These are phyloP conservation scores for Sequoiadendron giganteum DNA, from an alignment of 75 land plant genomes.

Conservation along the genomic window DNA sequence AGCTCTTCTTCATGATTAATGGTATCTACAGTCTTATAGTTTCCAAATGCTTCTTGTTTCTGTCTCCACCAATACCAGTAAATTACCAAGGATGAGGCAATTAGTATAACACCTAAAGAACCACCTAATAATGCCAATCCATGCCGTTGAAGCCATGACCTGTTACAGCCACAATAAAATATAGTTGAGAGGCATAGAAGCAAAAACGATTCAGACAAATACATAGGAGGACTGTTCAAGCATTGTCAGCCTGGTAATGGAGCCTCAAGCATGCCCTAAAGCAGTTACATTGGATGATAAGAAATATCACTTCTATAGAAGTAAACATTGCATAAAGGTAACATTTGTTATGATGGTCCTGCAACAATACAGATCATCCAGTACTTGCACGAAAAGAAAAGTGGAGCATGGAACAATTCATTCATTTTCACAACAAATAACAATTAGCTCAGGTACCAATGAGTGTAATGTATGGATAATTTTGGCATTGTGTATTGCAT, in stretches of 20 bases:
- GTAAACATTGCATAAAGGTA: neutral
- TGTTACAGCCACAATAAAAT: neutral
- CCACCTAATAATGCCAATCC: neutral
- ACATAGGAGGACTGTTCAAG: neutral
- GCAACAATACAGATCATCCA: neutral
- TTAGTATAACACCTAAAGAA: neutral
- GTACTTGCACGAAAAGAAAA: neutral
- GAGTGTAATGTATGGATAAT: neutral
- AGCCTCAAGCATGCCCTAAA: neutral
- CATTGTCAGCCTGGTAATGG: neutral
- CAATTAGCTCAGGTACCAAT: neutral
- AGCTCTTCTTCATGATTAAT: constrained; percentile 10
- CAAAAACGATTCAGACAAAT: neutral
- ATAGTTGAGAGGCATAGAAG: neutral
- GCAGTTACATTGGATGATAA: neutral
- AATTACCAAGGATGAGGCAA: neutral
- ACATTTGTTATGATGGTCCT: neutral
- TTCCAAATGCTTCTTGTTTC: constrained; percentile 11
- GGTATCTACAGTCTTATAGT: constrained; percentile 10
- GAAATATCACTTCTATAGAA: neutral
- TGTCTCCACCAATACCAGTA: constrained; percentile 12
- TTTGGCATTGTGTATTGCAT: neutral
- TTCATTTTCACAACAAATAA: neutral
- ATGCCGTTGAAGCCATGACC: constrained; percentile 8
- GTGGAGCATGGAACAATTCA: neutral